phyloP scores from a whole-genome alignment of 176 grass and related monocot genomes.

The Melocanna baccifera region DNA sequence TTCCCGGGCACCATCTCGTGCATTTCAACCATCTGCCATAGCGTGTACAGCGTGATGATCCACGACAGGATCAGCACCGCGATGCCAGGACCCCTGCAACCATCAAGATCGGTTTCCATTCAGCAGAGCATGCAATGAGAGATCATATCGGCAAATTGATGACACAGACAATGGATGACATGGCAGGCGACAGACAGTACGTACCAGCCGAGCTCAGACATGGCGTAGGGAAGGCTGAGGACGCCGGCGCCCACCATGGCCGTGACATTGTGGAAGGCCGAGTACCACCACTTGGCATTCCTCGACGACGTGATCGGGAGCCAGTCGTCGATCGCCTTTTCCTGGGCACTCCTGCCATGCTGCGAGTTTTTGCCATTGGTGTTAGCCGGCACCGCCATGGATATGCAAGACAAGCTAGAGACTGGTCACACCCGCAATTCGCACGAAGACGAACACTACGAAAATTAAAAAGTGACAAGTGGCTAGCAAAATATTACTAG shows the following conservation, averaged over 20 bases:
- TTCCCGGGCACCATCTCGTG: conserved; percentile 93
- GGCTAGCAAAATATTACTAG: not conserved
- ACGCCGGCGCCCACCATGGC: conserved; percentile 96
- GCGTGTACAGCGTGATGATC: conserved; percentile 90
- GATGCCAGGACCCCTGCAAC: conserved; percentile 67
- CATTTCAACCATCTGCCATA: conserved; percentile 99
- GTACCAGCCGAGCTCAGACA: conserved; percentile 89
- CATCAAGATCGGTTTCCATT: not conserved
- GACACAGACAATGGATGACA: not conserved
- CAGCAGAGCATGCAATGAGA: not conserved
- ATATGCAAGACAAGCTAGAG: not conserved
- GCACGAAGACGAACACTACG: not conserved
- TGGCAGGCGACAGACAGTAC: not conserved
- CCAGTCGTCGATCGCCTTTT: conserved; percentile 64
- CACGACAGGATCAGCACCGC: conserved; percentile 73
- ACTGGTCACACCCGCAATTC: not conserved
- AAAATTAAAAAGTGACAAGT: not conserved
- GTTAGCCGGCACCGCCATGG: not conserved
- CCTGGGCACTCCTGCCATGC: conserved; percentile 26
- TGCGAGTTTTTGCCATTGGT: not conserved
- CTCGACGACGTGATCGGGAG: conserved; percentile 83
- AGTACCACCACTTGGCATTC: conserved; percentile 96
- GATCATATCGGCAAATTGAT: not conserved
- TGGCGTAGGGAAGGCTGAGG: conserved; percentile 76
- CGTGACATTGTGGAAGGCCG: conserved; percentile 93